Conservation (phyloP, 768 basidiomycete genomes). For the Lepiota subincarnata region DNA sequence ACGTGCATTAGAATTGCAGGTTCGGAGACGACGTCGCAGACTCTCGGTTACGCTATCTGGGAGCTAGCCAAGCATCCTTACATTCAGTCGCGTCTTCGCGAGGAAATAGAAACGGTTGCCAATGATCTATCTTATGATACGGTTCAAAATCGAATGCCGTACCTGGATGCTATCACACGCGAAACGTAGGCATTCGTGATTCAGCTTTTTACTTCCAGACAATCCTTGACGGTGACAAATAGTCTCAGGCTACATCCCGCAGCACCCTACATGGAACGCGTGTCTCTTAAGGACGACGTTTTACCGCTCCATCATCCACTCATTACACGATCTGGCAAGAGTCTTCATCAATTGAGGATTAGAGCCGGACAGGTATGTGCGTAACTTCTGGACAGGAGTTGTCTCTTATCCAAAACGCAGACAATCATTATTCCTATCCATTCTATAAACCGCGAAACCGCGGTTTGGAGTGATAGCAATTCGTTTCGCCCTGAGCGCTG, state of each 20-base stretch:
- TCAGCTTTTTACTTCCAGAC: not conserved
- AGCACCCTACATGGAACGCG: constrained; percentile 35
- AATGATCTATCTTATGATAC: constrained; percentile 32
- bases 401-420: not conserved
- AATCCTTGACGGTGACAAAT: constrained; percentile 17
- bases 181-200: constrained; percentile 27
- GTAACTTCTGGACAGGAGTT: no score
- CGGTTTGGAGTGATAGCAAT: constrained; percentile 35
- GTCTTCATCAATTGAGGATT: no score
- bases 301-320: constrained; percentile 36
- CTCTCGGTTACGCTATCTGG: constrained; percentile 33
- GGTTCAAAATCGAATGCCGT: constrained; percentile 29
- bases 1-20: constrained; percentile 29
- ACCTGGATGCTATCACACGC: constrained; percentile 38
- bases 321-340: no score
- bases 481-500: constrained; percentile 37
- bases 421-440: not conserved
- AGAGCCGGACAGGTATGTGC: no score
- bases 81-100: constrained; percentile 31
- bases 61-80: constrained; percentile 34
- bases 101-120: constrained; percentile 29
- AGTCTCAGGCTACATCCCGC: constrained; percentile 35
- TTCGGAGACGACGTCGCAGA: constrained; percentile 38
- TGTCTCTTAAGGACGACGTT: constrained; percentile 36
- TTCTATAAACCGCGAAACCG: constrained; percentile 22